Conservation (phyloP, 805 yeast genomes). For the Trichomonascus vanleenenianus region DNA sequence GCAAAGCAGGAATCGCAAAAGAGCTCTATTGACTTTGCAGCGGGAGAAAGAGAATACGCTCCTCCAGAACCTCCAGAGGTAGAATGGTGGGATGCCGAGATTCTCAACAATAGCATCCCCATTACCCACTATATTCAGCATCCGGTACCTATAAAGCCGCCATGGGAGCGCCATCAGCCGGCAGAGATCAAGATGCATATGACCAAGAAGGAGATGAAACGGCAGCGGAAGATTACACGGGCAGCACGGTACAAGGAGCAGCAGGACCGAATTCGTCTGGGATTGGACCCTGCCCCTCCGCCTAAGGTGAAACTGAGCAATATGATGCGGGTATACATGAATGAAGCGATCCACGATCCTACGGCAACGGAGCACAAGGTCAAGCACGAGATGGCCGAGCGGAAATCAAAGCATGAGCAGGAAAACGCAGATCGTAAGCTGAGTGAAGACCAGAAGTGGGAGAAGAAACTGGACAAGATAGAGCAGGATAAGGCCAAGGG, state of each 20-base stretch:
- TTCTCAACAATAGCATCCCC: slow-evolving; percentile 20
- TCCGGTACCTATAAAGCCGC: slow-evolving; percentile 59
- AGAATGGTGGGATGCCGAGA: slow-evolving; percentile 81
- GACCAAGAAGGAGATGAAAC: slow-evolving; percentile 70
- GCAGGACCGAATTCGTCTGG: slow-evolving; percentile 72
- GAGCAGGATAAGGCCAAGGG: slow-evolving; percentile 49
- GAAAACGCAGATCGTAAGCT: slow-evolving; percentile 57
- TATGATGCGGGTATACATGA: slow-evolving; percentile 77
- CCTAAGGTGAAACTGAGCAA: slow-evolving; percentile 83
- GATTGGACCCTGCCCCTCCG: slow-evolving; percentile 79
- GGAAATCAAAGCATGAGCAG: slow-evolving; percentile 50
- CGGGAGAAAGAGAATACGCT: slow-evolving; percentile 51
- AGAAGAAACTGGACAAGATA: slow-evolving; percentile 39
- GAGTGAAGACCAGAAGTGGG: slow-evolving; percentile 47
- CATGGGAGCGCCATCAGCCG: slow-evolving; percentile 44
- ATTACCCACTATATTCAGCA: slow-evolving; percentile 73
- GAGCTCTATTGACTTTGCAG: slow-evolving; percentile 30
- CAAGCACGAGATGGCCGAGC: slow-evolving; percentile 53
- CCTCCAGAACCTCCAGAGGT: slow-evolving; percentile 47
- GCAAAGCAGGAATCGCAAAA: too few species aligned
- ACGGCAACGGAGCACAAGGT: slow-evolving; percentile 76
- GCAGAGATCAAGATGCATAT: slow-evolving; percentile 44
- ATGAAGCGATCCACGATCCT: slow-evolving; percentile 82
- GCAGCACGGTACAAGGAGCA: slow-evolving; percentile 54
- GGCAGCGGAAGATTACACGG: slow-evolving; percentile 64